phyloP scores from a whole-genome alignment of 1,284 basidiomycete species.

The Ustilago cynodontis region DNA sequence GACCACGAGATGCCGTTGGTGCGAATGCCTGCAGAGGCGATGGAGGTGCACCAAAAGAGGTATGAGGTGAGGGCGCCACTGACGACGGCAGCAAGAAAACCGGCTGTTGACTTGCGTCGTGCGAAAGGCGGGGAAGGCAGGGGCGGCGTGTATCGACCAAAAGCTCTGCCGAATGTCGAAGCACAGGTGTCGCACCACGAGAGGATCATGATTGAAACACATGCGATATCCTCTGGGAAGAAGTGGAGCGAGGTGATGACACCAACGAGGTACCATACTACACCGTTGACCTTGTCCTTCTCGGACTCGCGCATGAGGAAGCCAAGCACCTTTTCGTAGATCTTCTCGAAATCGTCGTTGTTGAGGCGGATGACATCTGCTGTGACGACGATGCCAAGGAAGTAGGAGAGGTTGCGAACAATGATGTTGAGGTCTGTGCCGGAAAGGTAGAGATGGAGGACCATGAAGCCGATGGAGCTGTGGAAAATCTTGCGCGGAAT shows the following conservation, averaged over 20 bases:
- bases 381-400: conserved; percentile 79
- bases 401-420: conserved; percentile 77
- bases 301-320: conserved; percentile 95
- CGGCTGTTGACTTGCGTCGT: conserved; percentile 86
- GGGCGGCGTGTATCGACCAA: conserved; percentile 80
- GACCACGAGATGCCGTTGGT: conserved; percentile 62
- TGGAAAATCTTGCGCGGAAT: conserved; percentile 91
- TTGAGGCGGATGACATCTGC: conserved; percentile 84
- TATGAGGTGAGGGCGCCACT: conserved; percentile 81
- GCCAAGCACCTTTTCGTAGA: conserved; percentile 84
- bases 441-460: conserved; percentile 78
- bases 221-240: conserved; percentile 68
- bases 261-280: conserved; percentile 95
- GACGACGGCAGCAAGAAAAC: conserved; percentile 84
- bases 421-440: conserved; percentile 73
- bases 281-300: conserved; percentile 77
- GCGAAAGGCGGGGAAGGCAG: conserved; percentile 84
- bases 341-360: conserved; percentile 77
- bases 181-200: conserved; percentile 98
- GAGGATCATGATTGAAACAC: conserved; percentile 72
- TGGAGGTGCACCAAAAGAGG: conserved; percentile 79
- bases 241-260: conserved; percentile 83
- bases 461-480: conserved; percentile 89
- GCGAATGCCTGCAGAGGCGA: conserved; percentile 56
- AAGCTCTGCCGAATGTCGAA: conserved; percentile 89